phyloP scores from a whole-genome alignment of 2,329 filamentous ascomycete species.

The Colletotrichum tamarilloi region DNA sequence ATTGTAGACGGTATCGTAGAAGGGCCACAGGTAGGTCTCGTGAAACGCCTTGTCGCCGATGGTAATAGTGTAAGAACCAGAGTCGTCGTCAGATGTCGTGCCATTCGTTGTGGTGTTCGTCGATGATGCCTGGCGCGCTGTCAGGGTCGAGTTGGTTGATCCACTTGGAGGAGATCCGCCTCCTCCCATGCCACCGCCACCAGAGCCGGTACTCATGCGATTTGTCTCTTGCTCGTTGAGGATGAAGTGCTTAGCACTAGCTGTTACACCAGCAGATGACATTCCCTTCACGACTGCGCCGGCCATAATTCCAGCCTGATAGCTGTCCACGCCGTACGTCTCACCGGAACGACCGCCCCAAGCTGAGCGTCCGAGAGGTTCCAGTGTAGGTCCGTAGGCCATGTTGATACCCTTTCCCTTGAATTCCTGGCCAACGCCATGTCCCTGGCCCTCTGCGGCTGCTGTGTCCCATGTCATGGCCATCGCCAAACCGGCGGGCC shows the following conservation, averaged over 20 bases:
- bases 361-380: conserved; percentile 41
- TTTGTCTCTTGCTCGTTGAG: conserved; percentile 71
- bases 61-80: conserved; percentile 42
- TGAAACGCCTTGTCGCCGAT: conserved; percentile 40
- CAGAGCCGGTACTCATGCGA: conserved; percentile 43
- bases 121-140: conserved; percentile 74
- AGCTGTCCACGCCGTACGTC: conserved; percentile 40
- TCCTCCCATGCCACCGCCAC: conserved; percentile 55
- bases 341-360: conserved; percentile 40
- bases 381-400: conserved; percentile 40
- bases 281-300: conserved; percentile 21
- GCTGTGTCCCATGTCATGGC: conserved; percentile 79
- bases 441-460: conserved; percentile 73
- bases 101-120: conserved; percentile 67
- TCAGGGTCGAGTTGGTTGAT: not conserved
- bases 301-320: conserved; percentile 24
- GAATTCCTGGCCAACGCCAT: conserved; percentile 53
- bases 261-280: not conserved
- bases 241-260: conserved; percentile 65
- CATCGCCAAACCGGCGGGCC: conserved; percentile 74
- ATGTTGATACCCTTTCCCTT: conserved; percentile 41
- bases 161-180: conserved; percentile 50
- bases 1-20: conserved; percentile 36
- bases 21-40: conserved; percentile 42
- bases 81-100: conserved; percentile 60